Conservation (phyloP, 192 early-diverging fungal genomes). For the Phycomyces nitens region DNA sequence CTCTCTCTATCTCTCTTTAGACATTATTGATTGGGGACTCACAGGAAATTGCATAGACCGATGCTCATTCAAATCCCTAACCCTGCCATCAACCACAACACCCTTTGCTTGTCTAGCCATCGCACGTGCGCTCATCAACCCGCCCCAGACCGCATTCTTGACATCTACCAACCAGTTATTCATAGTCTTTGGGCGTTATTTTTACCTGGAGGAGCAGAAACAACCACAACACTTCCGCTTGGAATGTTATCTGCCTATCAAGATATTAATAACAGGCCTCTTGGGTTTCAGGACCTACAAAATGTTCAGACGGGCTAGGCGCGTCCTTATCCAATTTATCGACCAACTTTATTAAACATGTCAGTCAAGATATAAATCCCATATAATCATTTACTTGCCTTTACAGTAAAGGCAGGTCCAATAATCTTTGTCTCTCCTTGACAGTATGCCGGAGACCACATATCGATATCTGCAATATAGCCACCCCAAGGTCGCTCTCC, state of each 20-base stretch:
- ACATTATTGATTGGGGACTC: conserved; percentile 2
- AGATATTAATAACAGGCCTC: not conserved
- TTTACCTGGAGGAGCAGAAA: conserved; percentile 49
- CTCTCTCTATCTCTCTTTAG: too few species aligned
- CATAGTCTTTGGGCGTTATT: not conserved
- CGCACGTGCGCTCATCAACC: conserved; percentile 55
- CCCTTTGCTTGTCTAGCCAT: conserved; percentile 43
- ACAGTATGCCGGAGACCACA: conserved; percentile 51
- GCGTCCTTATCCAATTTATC: conserved; percentile 12
- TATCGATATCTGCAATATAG: conserved; percentile 52
- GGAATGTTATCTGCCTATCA: conserved; percentile 45
- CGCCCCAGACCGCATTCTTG: conserved; percentile 58
- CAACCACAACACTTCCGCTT: conserved; percentile 44
- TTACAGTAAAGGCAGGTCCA: conserved; percentile 58
- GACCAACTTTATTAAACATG: conserved; percentile 12
- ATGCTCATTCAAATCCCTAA: conserved; percentile 54
- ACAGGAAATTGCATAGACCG: conserved; percentile 47
- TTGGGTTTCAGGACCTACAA: not conserved
- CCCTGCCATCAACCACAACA: conserved; percentile 49
- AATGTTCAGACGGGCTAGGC: conserved; percentile 3
- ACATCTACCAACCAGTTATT: conserved; percentile 16
- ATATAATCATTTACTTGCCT: conserved; percentile 30
- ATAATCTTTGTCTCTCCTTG: conserved; percentile 45
- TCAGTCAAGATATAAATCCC: too few species aligned
- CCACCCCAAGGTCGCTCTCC: conserved; percentile 41